Conservation (phyloP, 2,329 filamentous ascomycete genomes). For the Neofusicoccum parvum region DNA sequence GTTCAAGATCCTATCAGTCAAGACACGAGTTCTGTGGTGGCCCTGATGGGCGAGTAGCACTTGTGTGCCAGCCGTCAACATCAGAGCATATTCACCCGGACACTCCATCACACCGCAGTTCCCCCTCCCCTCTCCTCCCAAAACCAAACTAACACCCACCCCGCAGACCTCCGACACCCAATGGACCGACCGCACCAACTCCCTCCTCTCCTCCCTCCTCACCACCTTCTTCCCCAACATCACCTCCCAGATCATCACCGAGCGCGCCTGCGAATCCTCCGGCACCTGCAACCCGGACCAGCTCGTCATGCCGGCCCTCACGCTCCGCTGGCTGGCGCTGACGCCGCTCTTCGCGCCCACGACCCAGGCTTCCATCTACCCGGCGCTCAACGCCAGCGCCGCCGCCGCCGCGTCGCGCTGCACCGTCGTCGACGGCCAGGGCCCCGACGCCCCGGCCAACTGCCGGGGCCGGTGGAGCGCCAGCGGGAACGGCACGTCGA, state of each 20-base stretch:
- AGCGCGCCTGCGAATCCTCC: conserved; percentile 66
- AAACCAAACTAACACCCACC: background rate
- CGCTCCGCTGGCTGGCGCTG: conserved; percentile 64
- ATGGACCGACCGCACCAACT: conserved; percentile 61
- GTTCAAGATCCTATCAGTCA: no score
- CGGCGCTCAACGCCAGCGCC: conserved; percentile 44
- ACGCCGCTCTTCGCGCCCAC: conserved; percentile 47
- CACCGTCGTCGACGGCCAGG: conserved; percentile 41
- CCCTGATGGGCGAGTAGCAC: no score
- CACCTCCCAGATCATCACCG: conserved; percentile 60
- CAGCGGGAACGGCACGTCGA: conserved; percentile 43
- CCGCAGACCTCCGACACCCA: conserved; percentile 47
- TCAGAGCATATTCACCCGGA: no score
- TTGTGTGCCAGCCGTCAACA: background rate
- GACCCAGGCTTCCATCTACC: conserved; percentile 41
- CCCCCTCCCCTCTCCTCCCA: background rate
- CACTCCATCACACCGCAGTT: background rate
- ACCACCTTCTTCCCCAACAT: conserved; percentile 53
- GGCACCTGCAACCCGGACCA: conserved; percentile 70
- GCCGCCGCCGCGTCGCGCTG: conserved; percentile 40
- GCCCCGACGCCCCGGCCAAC: conserved; percentile 41
- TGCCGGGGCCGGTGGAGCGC: conserved; percentile 48
- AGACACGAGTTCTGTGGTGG: no score
- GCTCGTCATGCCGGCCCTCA: conserved; percentile 74
- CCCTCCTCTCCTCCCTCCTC: conserved; percentile 55